These are phyloP conservation scores for Ogataea glucozyma DNA, from an alignment of 805 yeast species.

Conservation along the genomic window DNA sequence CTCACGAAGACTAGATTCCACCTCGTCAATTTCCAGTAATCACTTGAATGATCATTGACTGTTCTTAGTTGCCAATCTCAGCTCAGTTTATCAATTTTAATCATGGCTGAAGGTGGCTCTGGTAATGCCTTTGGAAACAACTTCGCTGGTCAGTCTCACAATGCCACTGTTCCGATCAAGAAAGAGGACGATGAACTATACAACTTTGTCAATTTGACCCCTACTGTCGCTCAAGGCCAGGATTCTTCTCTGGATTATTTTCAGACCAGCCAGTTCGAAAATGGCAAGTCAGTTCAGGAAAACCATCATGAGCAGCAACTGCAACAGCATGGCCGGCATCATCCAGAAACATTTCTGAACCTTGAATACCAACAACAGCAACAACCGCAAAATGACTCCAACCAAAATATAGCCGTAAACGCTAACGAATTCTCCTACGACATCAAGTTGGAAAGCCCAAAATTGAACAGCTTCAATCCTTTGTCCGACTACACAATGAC, in stretches of 20 bases:
- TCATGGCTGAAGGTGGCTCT: slow-evolving; percentile 1
- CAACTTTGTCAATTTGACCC: slow-evolving; percentile 16
- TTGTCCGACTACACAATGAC: neutral
- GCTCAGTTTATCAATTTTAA: neutral
- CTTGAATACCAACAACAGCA: neutral
- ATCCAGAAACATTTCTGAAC: neutral
- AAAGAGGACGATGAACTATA: slow-evolving; percentile 16
- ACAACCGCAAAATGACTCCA: neutral
- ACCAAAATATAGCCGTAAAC: too few relatives aligned
- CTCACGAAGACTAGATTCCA: too few relatives aligned
- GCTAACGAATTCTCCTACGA: neutral
- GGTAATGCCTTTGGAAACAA: neutral
- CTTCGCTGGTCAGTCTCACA: neutral
- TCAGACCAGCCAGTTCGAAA: slow-evolving; percentile 1
- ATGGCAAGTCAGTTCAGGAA: neutral
- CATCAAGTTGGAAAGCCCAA: slow-evolving; percentile 1
- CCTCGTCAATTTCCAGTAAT: too few relatives aligned
- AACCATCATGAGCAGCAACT: slow-evolving; percentile 3
- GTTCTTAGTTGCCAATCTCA: too few relatives aligned
- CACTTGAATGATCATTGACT: too few relatives aligned
- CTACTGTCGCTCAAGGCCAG: slow-evolving; percentile 9
- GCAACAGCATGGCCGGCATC: neutral
- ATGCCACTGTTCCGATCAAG: neutral
- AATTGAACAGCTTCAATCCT: neutral
- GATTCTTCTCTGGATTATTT: slow-evolving; percentile 13